Base-by-base conservation (phyloP, 1,284 basidiomycete genomes). In the Baeospora myosura region DNA sequence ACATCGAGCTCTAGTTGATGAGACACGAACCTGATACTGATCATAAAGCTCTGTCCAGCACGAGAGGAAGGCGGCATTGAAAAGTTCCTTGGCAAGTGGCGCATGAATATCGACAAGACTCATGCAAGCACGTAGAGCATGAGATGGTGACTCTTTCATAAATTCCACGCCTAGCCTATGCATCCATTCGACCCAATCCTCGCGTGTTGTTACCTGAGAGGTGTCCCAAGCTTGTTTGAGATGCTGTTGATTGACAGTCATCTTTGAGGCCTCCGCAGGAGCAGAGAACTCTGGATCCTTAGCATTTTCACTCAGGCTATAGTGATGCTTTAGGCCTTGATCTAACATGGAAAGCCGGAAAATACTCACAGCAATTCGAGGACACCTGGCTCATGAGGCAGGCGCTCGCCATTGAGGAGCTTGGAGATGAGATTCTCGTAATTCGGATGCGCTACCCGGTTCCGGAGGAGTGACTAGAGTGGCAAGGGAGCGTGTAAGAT, bases 31-130 rank as follows among this genome's bases (percentile, higher is more conserved):
- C 73, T 95, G 92, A 62, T 96, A 97, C 56, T 90, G 84, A 46
- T 98, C 95, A 56, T 94, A 98, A 5, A 99, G 68, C 55, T 97
- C 94, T 4, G 83, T 81, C 95, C 95, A 98, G 55, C 96, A 98
- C 4, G 94, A 98, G 12, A 98, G 80, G 61, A 98, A 98, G 0
- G 96, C 96, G 7, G 95, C 92, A 60, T 98, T 98, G 73, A 98
- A 98, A 5, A 99, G 69, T 56, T 97, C 94, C 53, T 89, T 87
- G 0, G 93, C 93, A 44, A 98, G 73, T 0, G 94, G 91, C 11
- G 83, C 78, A 62, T 98, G 91, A 18, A 88, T 82, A 55, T 97
- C 91, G 1, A 97, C 92, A 35, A 98, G 68, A 55, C 82, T 90
- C 71, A 93, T 90, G 57, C 95, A 98, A 1, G 96, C 95, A 40